phyloP scores from a whole-genome alignment of 441 rosid species.

The Erysimum pusillum region DNA sequence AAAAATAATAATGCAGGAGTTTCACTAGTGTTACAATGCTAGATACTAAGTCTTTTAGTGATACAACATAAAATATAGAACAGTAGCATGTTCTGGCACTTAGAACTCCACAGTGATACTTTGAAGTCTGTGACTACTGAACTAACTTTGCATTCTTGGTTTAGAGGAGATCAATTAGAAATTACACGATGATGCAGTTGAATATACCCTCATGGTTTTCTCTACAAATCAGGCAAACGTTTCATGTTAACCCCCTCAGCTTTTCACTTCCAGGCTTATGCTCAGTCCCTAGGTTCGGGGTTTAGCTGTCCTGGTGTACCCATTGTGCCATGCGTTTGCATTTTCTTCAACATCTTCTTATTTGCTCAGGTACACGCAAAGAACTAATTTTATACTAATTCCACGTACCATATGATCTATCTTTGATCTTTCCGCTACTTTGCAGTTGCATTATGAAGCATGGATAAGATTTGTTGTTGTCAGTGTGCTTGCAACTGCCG shows the following conservation, averaged over 20 bases:
- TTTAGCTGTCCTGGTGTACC: conserved; percentile 95
- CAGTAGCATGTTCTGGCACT: conserved; percentile 27
- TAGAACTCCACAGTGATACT: conserved; percentile 34
- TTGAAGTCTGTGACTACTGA: conserved; percentile 15
- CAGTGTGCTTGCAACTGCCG: conserved; percentile 62
- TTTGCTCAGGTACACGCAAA: conserved; percentile 84
- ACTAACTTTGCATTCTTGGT: conserved; percentile 22
- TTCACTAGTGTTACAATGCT: conserved; percentile 14
- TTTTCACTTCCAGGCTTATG: conserved; percentile 62
- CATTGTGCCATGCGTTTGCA: conserved; percentile 77
- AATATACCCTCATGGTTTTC: neutral
- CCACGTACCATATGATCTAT: conserved; percentile 12
- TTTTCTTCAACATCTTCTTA: conserved; percentile 93
- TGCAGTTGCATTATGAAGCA: conserved; percentile 92
- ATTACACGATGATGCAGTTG: conserved; percentile 12
- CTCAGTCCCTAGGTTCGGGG: conserved; percentile 70
- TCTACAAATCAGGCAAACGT: conserved; percentile 23
- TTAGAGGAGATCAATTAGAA: conserved; percentile 6
- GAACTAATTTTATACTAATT: conserved; percentile 9
- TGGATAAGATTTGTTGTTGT: conserved; percentile 89
- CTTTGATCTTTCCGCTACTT: conserved; percentile 29
- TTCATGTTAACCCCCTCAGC: conserved; percentile 16
- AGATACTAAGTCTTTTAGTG: conserved; percentile 7
- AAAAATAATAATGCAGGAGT: conserved; percentile 2
- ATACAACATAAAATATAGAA: neutral